These are phyloP conservation scores for Penicillium steckii DNA, from an alignment of 495 filamentous ascomycete species.

Conservation along the genomic window DNA sequence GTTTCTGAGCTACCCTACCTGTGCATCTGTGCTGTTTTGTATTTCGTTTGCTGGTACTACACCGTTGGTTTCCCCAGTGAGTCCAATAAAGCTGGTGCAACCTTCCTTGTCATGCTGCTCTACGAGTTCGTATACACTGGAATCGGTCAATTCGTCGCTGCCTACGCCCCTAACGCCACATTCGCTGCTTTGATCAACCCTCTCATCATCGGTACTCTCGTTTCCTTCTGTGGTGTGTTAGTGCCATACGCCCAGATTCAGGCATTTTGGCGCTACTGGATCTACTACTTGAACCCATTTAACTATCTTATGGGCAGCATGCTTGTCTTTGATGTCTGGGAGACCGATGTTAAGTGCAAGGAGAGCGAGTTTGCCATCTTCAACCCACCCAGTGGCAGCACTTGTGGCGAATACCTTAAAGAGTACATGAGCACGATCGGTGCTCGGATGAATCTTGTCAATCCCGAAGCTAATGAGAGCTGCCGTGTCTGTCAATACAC, in stretches of 20 bases:
- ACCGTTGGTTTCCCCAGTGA: constrained; percentile 33
- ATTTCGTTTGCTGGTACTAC: constrained; percentile 54
- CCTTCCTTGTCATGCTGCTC: constrained; percentile 55
- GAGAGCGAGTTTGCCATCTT: constrained; percentile 57
- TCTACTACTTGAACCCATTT: constrained; percentile 70
- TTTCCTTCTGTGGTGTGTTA: constrained; percentile 52
- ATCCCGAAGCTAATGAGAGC: constrained; percentile 47
- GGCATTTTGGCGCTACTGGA: constrained; percentile 70
- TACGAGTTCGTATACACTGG: constrained; percentile 57
- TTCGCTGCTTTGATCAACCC: constrained; percentile 54
- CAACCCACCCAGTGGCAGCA: constrained; percentile 46
- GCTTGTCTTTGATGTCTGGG: constrained; percentile 56
- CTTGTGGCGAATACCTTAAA: constrained; percentile 59
- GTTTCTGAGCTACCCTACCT: constrained; percentile 55
- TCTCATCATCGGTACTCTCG: constrained; percentile 54
- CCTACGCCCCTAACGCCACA: constrained; percentile 56
- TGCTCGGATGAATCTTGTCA: constrained; percentile 50
- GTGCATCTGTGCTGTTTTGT: constrained; percentile 46
- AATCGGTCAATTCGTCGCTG: constrained; percentile 61
- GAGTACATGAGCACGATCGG: constrained; percentile 47
- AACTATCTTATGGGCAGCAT: constrained; percentile 65
- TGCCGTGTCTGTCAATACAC: constrained; percentile 61
- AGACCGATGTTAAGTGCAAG: constrained; percentile 55
- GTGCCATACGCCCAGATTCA: constrained; percentile 48
- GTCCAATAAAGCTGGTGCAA: constrained; percentile 48